Evolutionary conservation across 2,329 filamentous ascomycete species (phyloP).

Genomic region (Sphaceloma murrayae): DNA sequence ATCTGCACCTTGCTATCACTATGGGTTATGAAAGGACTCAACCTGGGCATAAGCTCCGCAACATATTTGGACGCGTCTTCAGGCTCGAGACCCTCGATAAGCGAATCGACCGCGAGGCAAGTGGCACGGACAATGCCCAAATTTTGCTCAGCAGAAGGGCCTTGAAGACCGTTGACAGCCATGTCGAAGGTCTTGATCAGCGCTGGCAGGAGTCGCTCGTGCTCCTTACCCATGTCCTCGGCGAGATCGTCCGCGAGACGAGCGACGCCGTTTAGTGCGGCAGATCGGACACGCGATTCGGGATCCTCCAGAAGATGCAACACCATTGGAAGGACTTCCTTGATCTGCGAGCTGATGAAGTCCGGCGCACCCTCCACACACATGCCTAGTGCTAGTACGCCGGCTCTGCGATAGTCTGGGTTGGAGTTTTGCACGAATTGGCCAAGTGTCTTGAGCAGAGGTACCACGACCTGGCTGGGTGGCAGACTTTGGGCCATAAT

Average conservation of each 20-base stretch:
- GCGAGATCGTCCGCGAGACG: constrained; percentile 87
- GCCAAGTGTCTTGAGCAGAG: constrained; percentile 76
- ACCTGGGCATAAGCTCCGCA: constrained; percentile 69
- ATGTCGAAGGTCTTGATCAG: constrained; percentile 83
- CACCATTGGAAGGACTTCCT: constrained; percentile 74
- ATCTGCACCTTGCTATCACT: constrained; percentile 84
- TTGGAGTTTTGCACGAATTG: constrained; percentile 67
- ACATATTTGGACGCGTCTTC: constrained; percentile 76
- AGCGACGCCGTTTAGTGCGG: constrained; percentile 77
- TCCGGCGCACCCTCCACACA: constrained; percentile 94
- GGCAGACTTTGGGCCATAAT: constrained; percentile 80
- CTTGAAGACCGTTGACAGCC: constrained; percentile 57
- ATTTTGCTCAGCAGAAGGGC: constrained; percentile 60
- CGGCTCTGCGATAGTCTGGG: constrained; percentile 74
- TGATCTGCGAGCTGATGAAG: constrained; percentile 89
- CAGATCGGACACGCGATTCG: constrained; percentile 76
- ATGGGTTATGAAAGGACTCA: constrained; percentile 74
- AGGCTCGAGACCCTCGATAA: constrained; percentile 75
- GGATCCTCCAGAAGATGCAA: constrained; percentile 73
- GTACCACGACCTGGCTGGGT: constrained; percentile 87
- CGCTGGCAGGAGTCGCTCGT: constrained; percentile 72
- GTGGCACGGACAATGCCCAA: constrained; percentile 80
- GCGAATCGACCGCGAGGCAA: constrained; percentile 81
- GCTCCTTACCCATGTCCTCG: constrained; percentile 78
- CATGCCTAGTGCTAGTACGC: constrained; percentile 84